A percentile compares a stretch with the other conserved stretches of the same genome.
Conservation (phyloP, 306 rosid genomes). For the Pyrus bretschneideri region DNA sequence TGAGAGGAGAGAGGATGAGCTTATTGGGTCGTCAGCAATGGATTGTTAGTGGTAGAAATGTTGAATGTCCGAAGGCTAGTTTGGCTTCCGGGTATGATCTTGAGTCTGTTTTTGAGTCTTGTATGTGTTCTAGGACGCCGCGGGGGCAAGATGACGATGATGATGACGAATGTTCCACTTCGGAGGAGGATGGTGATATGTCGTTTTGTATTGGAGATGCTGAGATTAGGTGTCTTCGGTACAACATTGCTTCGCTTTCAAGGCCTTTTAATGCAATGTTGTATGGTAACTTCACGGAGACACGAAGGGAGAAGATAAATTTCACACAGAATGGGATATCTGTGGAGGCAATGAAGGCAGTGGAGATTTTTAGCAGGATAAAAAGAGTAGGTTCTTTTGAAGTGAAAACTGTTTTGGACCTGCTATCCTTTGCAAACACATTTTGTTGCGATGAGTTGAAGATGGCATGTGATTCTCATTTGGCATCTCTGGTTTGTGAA, state of each 20-base stretch:
- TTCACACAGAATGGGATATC: slow-evolving; percentile 60
- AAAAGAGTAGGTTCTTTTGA: slow-evolving; percentile 38
- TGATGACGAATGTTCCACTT: slow-evolving; percentile 45
- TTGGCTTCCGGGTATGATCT: slow-evolving; percentile 62
- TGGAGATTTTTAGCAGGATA: slow-evolving; percentile 64
- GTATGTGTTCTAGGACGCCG: slow-evolving; percentile 29
- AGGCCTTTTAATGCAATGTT: slow-evolving; percentile 64
- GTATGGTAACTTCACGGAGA: slow-evolving; percentile 65
- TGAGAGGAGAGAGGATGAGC: slow-evolving; percentile 81
- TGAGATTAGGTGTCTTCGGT: slow-evolving; percentile 61
- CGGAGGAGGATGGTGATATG: slow-evolving; percentile 57
- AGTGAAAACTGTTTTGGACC: slow-evolving; percentile 48
- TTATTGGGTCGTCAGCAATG: slow-evolving; percentile 49
- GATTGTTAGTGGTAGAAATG: slow-evolving; percentile 60
- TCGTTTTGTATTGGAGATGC: slow-evolving; percentile 56
- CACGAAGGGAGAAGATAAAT: slow-evolving; percentile 61
- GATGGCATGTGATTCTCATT: slow-evolving; percentile 53
- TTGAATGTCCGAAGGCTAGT: slow-evolving; percentile 65
- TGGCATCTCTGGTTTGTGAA: slow-evolving; percentile 62
- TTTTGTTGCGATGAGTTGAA: slow-evolving; percentile 89
- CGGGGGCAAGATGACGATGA: neutral
- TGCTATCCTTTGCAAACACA: slow-evolving; percentile 54
- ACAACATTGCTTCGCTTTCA: slow-evolving; percentile 58
- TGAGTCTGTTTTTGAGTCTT: slow-evolving; percentile 47
- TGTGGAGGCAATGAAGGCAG: slow-evolving; percentile 59